These are phyloP conservation scores for Neurospora sp. DNA, from an alignment of 495 filamentous ascomycete species.

Conservation along the genomic window DNA sequence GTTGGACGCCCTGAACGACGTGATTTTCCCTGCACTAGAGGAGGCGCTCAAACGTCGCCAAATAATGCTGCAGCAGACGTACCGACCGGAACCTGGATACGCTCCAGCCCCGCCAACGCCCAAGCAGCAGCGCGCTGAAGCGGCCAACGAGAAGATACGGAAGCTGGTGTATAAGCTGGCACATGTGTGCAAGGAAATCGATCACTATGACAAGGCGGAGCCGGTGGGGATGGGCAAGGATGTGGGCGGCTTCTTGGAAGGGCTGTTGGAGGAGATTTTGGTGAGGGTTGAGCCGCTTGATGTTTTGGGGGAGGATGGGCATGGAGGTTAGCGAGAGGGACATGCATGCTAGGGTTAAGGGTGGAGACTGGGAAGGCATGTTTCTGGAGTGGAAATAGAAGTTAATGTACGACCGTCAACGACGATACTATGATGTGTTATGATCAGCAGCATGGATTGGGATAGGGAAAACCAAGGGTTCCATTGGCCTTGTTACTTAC, in stretches of 20 bases:
- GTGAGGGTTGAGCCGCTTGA: slow-evolving; percentile 80
- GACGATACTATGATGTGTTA: not conserved
- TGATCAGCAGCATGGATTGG: not conserved
- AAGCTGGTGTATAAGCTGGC: slow-evolving; percentile 67
- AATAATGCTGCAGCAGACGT: slow-evolving; percentile 48
- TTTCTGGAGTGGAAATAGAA: not conserved
- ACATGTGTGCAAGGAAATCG: slow-evolving; percentile 73
- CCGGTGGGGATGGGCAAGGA: slow-evolving; percentile 88
- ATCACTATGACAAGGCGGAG: slow-evolving; percentile 69
- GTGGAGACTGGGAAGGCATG: not conserved
- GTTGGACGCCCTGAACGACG: slow-evolving; percentile 58
- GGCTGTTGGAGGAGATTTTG: slow-evolving; percentile 88
- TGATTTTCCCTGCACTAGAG: slow-evolving; percentile 84
- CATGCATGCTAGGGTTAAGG: not conserved
- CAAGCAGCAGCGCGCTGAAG: slow-evolving; percentile 52
- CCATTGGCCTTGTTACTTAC: not conserved
- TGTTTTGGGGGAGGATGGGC: slow-evolving; percentile 32
- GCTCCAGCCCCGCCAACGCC: slow-evolving; percentile 28
- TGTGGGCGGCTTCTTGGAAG: slow-evolving; percentile 78
- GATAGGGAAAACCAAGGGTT: not conserved
- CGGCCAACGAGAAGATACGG: slow-evolving; percentile 72
- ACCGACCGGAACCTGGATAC: slow-evolving; percentile 28
- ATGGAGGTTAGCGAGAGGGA: not conserved
- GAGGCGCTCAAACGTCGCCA: slow-evolving; percentile 76
- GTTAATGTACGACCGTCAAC: not conserved